These are phyloP conservation scores for Fragaria vesca DNA, from an alignment of 306 rosid species.

Conservation along the genomic window DNA sequence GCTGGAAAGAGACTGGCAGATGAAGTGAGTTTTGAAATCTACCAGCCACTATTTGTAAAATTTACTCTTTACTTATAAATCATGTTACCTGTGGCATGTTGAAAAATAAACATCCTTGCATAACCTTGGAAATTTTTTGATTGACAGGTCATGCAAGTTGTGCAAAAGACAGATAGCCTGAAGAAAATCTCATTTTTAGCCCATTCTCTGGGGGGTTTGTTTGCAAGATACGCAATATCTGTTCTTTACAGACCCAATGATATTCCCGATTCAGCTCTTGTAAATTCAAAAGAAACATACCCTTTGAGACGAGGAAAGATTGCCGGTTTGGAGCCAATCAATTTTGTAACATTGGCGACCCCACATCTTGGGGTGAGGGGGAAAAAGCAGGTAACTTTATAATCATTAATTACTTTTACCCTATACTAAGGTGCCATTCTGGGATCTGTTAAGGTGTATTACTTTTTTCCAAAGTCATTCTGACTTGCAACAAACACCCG, in stretches of 20 bases:
- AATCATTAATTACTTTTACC: constrained; percentile 3
- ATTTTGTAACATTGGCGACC: constrained; percentile 89
- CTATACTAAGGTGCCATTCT: background rate
- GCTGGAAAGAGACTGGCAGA: constrained; percentile 93
- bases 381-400: constrained; percentile 62
- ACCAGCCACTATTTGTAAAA: constrained; percentile 27
- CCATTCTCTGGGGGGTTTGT: constrained; percentile 95
- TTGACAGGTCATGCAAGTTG: constrained; percentile 74
- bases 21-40: constrained; percentile 61
- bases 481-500: background rate
- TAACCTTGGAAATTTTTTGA: constrained; percentile 27
- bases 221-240: constrained; percentile 84
- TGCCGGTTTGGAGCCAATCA: constrained; percentile 89
- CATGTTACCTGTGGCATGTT: constrained; percentile 17
- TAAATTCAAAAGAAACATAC: constrained; percentile 30
- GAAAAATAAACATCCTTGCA: constrained; percentile 19
- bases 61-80: constrained; percentile 12
- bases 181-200: constrained; percentile 88
- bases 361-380: constrained; percentile 98
- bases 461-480: background rate
- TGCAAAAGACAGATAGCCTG: constrained; percentile 61
- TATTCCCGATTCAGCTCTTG: constrained; percentile 25
- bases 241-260: constrained; percentile 61
- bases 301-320: constrained; percentile 57
- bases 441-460: background rate